Percentiles rank a stretch among this genome's conserved stretches.
phyloP scores from a whole-genome alignment of 768 basidiomycete species.

The Tylopilus plumbeoviolaceoides region DNA sequence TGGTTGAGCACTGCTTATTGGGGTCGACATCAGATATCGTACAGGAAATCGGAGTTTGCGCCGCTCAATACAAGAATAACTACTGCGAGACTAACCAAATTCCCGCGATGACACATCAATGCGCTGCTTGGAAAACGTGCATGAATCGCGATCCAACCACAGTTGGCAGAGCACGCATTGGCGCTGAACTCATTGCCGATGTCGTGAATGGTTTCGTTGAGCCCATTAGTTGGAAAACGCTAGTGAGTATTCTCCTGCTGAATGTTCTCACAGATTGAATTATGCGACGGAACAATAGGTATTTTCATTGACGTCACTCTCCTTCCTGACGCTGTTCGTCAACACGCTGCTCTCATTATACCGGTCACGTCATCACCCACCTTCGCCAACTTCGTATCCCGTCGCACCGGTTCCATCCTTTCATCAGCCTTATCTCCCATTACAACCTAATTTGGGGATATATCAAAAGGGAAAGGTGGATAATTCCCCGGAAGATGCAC shows the following conservation, averaged over 20 bases:
- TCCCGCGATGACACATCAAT: slow-evolving; percentile 86
- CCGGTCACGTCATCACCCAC: slow-evolving; percentile 58
- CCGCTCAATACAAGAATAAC: slow-evolving; percentile 76
- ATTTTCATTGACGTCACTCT: slow-evolving; percentile 71
- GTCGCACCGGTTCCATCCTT: slow-evolving; percentile 38
- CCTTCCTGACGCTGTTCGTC: slow-evolving; percentile 76
- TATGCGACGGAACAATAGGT: slow-evolving; percentile 36
- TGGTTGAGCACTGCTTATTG: slow-evolving; percentile 18
- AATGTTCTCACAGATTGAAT: slow-evolving; percentile 19
- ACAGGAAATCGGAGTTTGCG: slow-evolving; percentile 88
- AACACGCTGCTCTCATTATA: slow-evolving; percentile 78
- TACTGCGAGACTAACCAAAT: slow-evolving; percentile 71
- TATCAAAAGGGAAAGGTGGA: slow-evolving; percentile 33
- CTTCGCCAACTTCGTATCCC: slow-evolving; percentile 37
- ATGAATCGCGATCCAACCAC: slow-evolving; percentile 93
- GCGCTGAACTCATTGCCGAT: slow-evolving; percentile 93
- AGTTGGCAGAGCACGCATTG: slow-evolving; percentile 83
- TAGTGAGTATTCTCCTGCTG: slow-evolving; percentile 50
- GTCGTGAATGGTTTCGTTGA: slow-evolving; percentile 97
- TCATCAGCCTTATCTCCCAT: slow-evolving; percentile 49
- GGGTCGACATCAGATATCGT: slow-evolving; percentile 61
- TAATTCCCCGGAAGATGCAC: slow-evolving; percentile 37
- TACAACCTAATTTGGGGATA: slow-evolving; percentile 47
- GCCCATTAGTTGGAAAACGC: slow-evolving; percentile 94
- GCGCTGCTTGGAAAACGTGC: slow-evolving; percentile 87